phyloP scores from a whole-genome alignment of 2,329 filamentous ascomycete species.

The Neofusicoccum ribis region DNA sequence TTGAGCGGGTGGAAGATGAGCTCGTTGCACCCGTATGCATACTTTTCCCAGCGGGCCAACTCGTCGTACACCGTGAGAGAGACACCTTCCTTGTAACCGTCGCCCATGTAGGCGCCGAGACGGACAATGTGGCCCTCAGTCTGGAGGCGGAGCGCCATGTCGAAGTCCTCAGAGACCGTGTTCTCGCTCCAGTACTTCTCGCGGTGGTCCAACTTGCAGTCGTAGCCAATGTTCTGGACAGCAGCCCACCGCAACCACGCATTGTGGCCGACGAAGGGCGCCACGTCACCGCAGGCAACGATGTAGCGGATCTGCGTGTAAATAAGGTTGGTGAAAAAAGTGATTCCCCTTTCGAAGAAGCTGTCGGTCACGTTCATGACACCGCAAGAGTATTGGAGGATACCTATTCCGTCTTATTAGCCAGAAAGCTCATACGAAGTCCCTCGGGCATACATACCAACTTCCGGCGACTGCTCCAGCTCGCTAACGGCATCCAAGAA shows the following conservation, averaged over 20 bases:
- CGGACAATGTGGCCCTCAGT: conserved; percentile 68
- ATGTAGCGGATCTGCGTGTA: conserved; percentile 72
- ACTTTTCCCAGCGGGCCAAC: conserved; percentile 71
- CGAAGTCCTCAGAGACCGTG: conserved; percentile 70
- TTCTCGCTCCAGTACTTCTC: conserved; percentile 73
- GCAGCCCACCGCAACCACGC: conserved; percentile 71
- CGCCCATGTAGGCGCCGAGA: conserved; percentile 65
- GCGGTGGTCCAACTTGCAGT: conserved; percentile 56
- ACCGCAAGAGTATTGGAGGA: conserved; percentile 74
- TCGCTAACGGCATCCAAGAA: conserved; percentile 77
- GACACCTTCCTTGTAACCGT: conserved; percentile 72
- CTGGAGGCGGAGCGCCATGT: conserved; percentile 54
- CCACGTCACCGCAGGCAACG: conserved; percentile 69
- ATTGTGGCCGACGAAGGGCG: conserved; percentile 77
- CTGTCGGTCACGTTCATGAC: conserved; percentile 75
- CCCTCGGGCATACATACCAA: conserved; percentile 56
- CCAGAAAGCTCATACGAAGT: no score
- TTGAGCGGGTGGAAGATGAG: conserved; percentile 69
- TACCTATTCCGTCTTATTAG: conserved; percentile 25
- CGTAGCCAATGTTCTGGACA: conserved; percentile 57
- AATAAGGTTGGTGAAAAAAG: conserved; percentile 77
- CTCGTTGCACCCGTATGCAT: conserved; percentile 55
- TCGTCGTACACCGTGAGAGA: conserved; percentile 74
- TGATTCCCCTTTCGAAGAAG: conserved; percentile 75
- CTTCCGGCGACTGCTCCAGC: conserved; percentile 76